Conservation (phyloP, 2,329 filamentous ascomycete species). For the Juglanconis oblonga region DNA sequence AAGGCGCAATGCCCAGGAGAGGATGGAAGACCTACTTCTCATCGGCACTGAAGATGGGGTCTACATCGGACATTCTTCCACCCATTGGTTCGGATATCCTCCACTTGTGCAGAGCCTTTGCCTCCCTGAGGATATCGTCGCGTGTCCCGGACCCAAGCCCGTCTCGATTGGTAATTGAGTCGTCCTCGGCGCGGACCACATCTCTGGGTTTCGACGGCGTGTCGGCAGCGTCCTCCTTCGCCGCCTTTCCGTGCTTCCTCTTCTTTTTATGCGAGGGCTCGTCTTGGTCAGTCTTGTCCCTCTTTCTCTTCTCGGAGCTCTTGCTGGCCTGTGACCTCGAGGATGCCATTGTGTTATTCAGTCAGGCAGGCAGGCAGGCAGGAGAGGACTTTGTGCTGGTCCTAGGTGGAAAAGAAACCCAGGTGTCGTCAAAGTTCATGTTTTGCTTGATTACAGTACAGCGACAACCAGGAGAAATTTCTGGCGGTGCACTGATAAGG, state of each 20-base stretch:
- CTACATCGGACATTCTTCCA: constrained; percentile 62
- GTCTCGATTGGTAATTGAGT: not conserved
- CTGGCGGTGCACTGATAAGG: constrained; percentile 16
- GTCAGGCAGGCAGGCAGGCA: not conserved
- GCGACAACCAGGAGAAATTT: constrained; percentile 17
- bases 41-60: constrained; percentile 59
- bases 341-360: constrained; percentile 16
- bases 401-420: not conserved
- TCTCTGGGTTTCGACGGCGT: constrained; percentile 4
- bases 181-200: constrained; percentile 4
- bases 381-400: constrained; percentile 1
- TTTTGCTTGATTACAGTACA: constrained; percentile 18
- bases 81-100: constrained; percentile 62
- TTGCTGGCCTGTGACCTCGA: constrained; percentile 17
- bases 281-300: constrained; percentile 19
- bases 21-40: constrained; percentile 49
- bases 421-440: constrained; percentile 17
- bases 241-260: constrained; percentile 14
- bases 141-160: not conserved
- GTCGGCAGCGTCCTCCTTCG: constrained; percentile 6
- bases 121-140: not conserved
- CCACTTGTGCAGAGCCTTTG: constrained; percentile 38
- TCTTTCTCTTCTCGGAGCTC: constrained; percentile 19
- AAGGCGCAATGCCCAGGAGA: not conserved
- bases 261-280: constrained; percentile 20